Conservation (phyloP, 1,284 basidiomycete genomes). For the Boletus albobrunnescens region DNA sequence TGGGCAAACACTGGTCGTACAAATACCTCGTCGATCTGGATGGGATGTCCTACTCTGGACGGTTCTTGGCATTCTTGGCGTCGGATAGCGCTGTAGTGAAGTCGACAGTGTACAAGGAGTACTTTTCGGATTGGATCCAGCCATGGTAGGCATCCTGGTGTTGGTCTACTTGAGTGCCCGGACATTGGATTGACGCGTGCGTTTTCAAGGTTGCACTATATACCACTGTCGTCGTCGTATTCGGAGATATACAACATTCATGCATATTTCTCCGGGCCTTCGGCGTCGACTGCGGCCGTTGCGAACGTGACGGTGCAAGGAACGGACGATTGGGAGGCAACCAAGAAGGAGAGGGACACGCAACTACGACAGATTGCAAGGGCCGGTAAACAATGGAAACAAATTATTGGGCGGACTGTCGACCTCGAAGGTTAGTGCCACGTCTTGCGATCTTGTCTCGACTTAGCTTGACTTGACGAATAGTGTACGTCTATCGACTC, state of each 20-base stretch:
- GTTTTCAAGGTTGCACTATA: conserved; percentile 79
- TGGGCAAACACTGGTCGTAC: conserved; percentile 87
- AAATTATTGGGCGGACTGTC: conserved; percentile 69
- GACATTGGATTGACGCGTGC: not conserved
- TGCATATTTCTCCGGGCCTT: conserved; percentile 83
- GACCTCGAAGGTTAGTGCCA: conserved; percentile 81
- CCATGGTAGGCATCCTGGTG: conserved; percentile 56
- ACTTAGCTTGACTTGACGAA: conserved; percentile 3
- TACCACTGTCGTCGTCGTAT: conserved; percentile 83
- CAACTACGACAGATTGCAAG: conserved; percentile 77
- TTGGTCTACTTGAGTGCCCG: not conserved
- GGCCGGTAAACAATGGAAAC: conserved; percentile 87
- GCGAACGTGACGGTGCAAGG: conserved; percentile 39
- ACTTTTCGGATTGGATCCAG: conserved; percentile 79
- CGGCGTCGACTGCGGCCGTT: conserved; percentile 54
- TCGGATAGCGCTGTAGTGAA: conserved; percentile 88
- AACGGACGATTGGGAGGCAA: conserved; percentile 29
- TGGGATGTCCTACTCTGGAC: conserved; percentile 88
- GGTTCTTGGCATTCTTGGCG: conserved; percentile 83
- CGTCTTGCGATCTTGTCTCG: not conserved
- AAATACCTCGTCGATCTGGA: conserved; percentile 91
- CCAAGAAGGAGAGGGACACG: conserved; percentile 63
- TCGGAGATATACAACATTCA: conserved; percentile 89
- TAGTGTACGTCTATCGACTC: conserved; percentile 81
- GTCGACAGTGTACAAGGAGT: conserved; percentile 86